Evolutionary conservation across 768 basidiomycete genomes (phyloP).

Genomic region (Dentipellis fragilis): DNA sequence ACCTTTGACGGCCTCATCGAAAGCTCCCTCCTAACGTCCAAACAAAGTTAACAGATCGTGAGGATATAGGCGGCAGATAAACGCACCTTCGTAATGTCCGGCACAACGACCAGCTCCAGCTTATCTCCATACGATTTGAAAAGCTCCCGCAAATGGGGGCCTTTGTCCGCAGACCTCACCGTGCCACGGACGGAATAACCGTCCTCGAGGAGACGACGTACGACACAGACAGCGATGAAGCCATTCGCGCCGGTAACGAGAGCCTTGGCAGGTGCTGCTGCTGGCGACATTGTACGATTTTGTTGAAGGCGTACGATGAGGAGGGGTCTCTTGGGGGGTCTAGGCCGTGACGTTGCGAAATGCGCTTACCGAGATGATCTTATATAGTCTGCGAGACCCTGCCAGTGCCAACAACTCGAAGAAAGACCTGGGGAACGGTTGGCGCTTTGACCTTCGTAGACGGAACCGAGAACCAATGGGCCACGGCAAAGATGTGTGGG

Average conservation of each 20-base stretch:
- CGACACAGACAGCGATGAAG: slow-evolving; percentile 21
- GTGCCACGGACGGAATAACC: slow-evolving; percentile 35
- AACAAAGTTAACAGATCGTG: neutral
- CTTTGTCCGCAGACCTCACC: slow-evolving; percentile 33
- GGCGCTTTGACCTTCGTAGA: too few relatives aligned
- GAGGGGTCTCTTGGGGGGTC: too few relatives aligned
- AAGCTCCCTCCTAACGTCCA: slow-evolving; percentile 19
- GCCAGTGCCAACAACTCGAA: too few relatives aligned
- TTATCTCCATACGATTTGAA: slow-evolving; percentile 25
- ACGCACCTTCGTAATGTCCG: slow-evolving; percentile 33
- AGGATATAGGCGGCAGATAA: neutral
- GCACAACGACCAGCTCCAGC: slow-evolving; percentile 34
- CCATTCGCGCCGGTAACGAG: slow-evolving; percentile 8
- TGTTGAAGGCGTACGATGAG: too few relatives aligned
- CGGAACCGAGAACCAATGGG: too few relatives aligned
- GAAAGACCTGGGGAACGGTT: too few relatives aligned
- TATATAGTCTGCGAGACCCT: too few relatives aligned
- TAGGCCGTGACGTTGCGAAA: too few relatives aligned
- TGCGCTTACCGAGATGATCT: too few relatives aligned
- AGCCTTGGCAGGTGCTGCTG: neutral
- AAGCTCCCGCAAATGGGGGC: slow-evolving; percentile 27
- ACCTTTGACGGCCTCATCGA: slow-evolving; percentile 34
- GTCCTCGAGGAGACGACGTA: slow-evolving; percentile 23
- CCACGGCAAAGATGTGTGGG: too few relatives aligned
- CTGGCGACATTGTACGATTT: slow-evolving; percentile 5